A percentile compares a stretch with the other conserved stretches of the same genome.
phyloP scores from a whole-genome alignment of 345 rosid genomes.

The Pistacia atlantica region DNA sequence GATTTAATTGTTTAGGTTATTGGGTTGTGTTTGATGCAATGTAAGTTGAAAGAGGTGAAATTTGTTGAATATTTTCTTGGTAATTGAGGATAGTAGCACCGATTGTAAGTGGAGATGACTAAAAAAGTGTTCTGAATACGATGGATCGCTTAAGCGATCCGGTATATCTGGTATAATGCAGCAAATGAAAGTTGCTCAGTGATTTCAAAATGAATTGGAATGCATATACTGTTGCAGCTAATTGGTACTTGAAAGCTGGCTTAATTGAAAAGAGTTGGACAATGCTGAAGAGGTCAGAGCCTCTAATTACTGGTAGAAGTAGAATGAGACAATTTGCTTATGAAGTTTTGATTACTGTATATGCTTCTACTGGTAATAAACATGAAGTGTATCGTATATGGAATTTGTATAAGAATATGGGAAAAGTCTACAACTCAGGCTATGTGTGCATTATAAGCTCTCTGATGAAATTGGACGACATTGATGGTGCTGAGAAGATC shows the following conservation, averaged over 20 bases:
- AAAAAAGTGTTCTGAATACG: too few species aligned
- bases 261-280: slow-evolving; percentile 37
- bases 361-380: slow-evolving; percentile 45
- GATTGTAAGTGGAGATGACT: too few species aligned
- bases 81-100: too few species aligned
- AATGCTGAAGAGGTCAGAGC: slow-evolving; percentile 53
- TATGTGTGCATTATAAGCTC: slow-evolving; percentile 53
- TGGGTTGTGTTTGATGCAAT: too few species aligned
- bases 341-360: slow-evolving; percentile 46
- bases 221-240: slow-evolving; percentile 44
- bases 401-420: slow-evolving; percentile 45
- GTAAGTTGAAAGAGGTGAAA: too few species aligned
- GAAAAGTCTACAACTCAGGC: slow-evolving; percentile 40
- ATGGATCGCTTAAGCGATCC: too few species aligned
- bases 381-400: slow-evolving; percentile 59
- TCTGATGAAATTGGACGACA: slow-evolving; percentile 54
- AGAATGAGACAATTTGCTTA: slow-evolving; percentile 32
- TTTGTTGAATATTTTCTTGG: too few species aligned
- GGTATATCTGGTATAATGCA: too few species aligned
- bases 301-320: slow-evolving; percentile 14
- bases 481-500: slow-evolving; percentile 55
- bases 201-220: slow-evolving; percentile 42
- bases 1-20: too few species aligned
- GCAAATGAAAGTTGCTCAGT: slow-evolving; percentile 53
- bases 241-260: slow-evolving; percentile 53